Evolutionary conservation across 352 stramenopile genomes (phyloP).

Genomic region (Blastocystis sp.): DNA sequence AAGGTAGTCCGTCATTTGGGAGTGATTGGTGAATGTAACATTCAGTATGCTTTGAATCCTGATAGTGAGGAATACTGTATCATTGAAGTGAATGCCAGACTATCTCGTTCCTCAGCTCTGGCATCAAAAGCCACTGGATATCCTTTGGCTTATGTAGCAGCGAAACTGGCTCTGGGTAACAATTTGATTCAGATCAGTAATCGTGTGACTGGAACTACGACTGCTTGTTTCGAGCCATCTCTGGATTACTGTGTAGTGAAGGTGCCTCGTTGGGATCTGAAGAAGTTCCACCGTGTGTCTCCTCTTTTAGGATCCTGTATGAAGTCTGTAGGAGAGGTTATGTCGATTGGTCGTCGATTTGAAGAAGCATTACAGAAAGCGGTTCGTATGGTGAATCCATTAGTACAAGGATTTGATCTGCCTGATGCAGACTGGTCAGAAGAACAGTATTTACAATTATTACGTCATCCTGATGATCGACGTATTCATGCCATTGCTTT

Average conservation of each 20-base stretch:
- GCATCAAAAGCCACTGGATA: conserved; percentile 96
- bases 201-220: conserved; percentile 86
- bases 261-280: conserved; percentile 89
- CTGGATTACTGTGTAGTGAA: conserved; percentile 94
- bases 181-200: conserved; percentile 89
- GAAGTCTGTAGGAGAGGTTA: conserved; percentile 91
- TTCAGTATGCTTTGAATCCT: conserved; percentile 92
- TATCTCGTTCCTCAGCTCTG: conserved; percentile 91
- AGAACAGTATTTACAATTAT: conserved; percentile 68
- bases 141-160: conserved; percentile 92
- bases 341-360: conserved; percentile 88
- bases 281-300: conserved; percentile 86
- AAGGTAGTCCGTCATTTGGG: conserved; percentile 89
- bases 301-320: conserved; percentile 89
- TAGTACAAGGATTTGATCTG: conserved; percentile 77
- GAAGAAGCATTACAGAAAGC: conserved; percentile 94
- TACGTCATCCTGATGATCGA: conserved; percentile 75
- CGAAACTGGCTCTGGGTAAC: conserved; percentile 88
- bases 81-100: conserved; percentile 93
- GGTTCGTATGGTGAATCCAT: conserved; percentile 86
- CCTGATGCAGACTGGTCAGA: conserved; percentile 68
- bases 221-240: conserved; percentile 92
- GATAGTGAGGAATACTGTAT: conserved; percentile 89
- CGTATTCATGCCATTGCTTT: conserved; percentile 69
- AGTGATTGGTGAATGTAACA: conserved; percentile 95